Conservation (phyloP, 139 green algal species). For the Haematococcus sp. region DNA sequence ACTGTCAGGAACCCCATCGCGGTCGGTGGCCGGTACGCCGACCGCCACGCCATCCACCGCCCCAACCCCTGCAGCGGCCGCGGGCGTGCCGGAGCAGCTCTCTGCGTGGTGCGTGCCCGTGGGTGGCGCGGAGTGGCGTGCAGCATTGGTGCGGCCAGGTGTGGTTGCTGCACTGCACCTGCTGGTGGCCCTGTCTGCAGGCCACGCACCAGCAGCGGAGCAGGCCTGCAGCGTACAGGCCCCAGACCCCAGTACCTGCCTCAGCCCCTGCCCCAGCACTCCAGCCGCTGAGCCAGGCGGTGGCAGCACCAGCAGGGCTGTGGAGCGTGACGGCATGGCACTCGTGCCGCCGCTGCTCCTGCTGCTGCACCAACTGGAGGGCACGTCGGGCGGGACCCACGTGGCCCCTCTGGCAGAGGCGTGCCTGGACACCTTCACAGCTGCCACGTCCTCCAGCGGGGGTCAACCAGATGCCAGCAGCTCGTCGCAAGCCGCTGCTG, state of each 20-base stretch:
- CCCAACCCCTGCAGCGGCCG: not conserved
- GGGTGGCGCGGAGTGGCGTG: slow-evolving; percentile 24
- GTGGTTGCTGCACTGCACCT: slow-evolving; percentile 40
- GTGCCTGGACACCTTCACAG: slow-evolving; percentile 44
- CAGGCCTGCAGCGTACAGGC: not conserved
- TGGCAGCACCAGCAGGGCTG: too few relatives aligned
- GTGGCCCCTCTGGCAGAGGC: slow-evolving; percentile 50
- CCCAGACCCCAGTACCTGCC: not conserved
- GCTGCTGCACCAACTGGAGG: slow-evolving; percentile 61
- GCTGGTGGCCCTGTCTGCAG: slow-evolving; percentile 37
- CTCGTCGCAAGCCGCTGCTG: too few relatives aligned
- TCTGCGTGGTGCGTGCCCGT: slow-evolving; percentile 4
- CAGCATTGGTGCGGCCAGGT: slow-evolving; percentile 34
- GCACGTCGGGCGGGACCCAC: slow-evolving; percentile 22
- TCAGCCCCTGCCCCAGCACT: not conserved
- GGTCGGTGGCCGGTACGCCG: not conserved
- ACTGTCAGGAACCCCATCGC: too few relatives aligned
- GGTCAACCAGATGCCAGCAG: not conserved
- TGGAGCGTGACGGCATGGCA: not conserved
- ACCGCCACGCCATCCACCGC: not conserved
- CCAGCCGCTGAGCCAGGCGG: too few relatives aligned
- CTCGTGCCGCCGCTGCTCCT: slow-evolving; percentile 32
- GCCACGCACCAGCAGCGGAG: slow-evolving; percentile 25
- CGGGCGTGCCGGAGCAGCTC: not conserved
- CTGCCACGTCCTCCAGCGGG: not conserved